phyloP scores from a whole-genome alignment of 2,329 filamentous ascomycete species.

The Sclerotinia sclerotiorum region DNA sequence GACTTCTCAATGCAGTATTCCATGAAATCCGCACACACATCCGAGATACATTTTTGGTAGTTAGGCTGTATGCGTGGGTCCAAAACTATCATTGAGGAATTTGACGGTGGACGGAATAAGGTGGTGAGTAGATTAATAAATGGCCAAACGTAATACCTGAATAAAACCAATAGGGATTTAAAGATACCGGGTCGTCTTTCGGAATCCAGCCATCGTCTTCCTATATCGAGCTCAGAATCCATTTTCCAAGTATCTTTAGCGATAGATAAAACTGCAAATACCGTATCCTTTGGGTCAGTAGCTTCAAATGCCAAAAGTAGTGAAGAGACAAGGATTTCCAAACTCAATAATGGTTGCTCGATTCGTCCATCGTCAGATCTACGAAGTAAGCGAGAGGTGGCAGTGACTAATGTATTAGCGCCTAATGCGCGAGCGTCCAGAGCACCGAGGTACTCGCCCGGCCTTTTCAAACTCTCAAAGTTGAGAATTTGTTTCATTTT shows the following conservation, averaged over 20 bases:
- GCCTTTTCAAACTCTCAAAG: neutral
- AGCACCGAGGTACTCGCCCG: neutral
- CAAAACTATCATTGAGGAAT: neutral
- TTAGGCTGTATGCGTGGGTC: conserved; percentile 28
- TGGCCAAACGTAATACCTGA: neutral
- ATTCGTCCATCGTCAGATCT: conserved; percentile 26
- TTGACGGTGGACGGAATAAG: neutral
- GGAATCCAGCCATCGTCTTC: neutral
- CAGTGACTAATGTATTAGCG: conserved; percentile 28
- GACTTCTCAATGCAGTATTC: conserved; percentile 33
- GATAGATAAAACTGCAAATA: conserved; percentile 29
- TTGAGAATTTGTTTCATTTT: conserved; percentile 23
- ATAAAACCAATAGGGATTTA: neutral
- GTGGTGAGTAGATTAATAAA: neutral
- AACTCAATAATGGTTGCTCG: conserved; percentile 25
- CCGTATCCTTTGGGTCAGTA: conserved; percentile 28
- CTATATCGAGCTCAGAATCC: conserved; percentile 7
- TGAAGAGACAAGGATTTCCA: conserved; percentile 30
- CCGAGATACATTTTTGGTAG: conserved; percentile 29
- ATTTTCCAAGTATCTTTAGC: conserved; percentile 28
- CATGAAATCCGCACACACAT: conserved; percentile 33
- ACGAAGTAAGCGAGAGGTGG: conserved; percentile 29
- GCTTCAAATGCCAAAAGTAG: conserved; percentile 30
- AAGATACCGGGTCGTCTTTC: neutral
- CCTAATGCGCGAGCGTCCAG: conserved; percentile 29